Evolutionary conservation across 306 rosid genomes (phyloP), one percentile per base, ranked within the genome.

Genomic region (Prunus mongolica): DNA sequence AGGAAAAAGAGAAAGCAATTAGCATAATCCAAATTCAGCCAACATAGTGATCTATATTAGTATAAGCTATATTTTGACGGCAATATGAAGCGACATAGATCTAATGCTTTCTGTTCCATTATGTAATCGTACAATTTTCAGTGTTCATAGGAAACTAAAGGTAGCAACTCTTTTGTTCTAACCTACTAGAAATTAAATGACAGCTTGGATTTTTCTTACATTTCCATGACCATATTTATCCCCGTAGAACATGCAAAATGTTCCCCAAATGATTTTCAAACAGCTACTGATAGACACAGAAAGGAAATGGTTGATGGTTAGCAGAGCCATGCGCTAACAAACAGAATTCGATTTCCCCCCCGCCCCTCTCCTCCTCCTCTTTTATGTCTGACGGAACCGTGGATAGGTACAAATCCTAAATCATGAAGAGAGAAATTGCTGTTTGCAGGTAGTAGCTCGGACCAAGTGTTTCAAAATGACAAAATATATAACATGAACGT

Each of bases 151-250:
- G 81, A 74, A 49, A 73, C 67, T 60, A 73, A 55, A 76, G 68
- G 82, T 62, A 65, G 50, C 62, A 54, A 63, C 82, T 80, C 65
- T 79, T 80, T 71, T 76, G 54, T 84, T 79, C 50, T 51, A 46
- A 77, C 63, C 71, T 67, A 32, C 20, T 25, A 47, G 51, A 34
- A 30, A 77, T 30, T 12, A 24, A 34, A 34, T 18, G 15, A 65
- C 49, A 34, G 69, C 49, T 34, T 34, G 49, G 8, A 34, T 34
- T 65, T 41, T 34, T 27, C 11, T 19, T 19, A 32, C 18, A 34
- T 19, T 65, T 18, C 49, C 69, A 18, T 32, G 2, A 9, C 22
- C 24, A 34, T 64, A 63, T 64, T 18, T 64, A 18, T 64, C 3
- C 47, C 24, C 18, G 8, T 12, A 16, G 22, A 32, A 30, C 3